These are phyloP conservation scores for Herpetomonas tarakana DNA, from an alignment of 208 protist species.

Conservation along the genomic window DNA sequence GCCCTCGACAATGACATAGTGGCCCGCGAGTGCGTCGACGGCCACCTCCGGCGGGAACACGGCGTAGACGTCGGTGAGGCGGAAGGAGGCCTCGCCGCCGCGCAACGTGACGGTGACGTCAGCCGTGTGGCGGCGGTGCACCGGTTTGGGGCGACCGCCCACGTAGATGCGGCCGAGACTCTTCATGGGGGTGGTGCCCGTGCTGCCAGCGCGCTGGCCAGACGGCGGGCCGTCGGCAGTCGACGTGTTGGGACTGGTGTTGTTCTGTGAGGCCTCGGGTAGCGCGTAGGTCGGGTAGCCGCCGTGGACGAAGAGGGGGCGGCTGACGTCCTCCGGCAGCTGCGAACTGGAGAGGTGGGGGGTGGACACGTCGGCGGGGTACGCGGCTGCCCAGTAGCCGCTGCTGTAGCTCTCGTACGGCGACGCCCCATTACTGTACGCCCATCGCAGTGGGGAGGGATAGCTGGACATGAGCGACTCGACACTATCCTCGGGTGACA, in stretches of 20 bases:
- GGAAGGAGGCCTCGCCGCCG: slow-evolving; percentile 34
- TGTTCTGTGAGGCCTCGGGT: slow-evolving; percentile 5
- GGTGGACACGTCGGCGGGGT: not conserved
- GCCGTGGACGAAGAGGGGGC: slow-evolving; percentile 6
- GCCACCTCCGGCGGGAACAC: slow-evolving; percentile 38
- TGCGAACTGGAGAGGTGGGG: not conserved
- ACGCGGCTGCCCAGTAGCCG: not conserved
- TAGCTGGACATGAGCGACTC: slow-evolving; percentile 20
- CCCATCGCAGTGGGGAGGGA: slow-evolving; percentile 12
- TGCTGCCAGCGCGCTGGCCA: not conserved
- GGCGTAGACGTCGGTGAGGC: slow-evolving; percentile 42
- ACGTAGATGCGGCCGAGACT: slow-evolving; percentile 44
- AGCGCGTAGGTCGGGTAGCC: slow-evolving; percentile 7
- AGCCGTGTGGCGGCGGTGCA: slow-evolving; percentile 35
- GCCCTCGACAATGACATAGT: slow-evolving; percentile 78
- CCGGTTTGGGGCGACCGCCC: slow-evolving; percentile 42
- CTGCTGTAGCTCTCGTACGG: not conserved
- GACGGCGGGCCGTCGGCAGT: not conserved
- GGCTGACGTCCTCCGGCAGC: not conserved
- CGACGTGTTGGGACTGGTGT: not conserved
- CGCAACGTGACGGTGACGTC: slow-evolving; percentile 64
- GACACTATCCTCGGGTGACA: slow-evolving; percentile 39
- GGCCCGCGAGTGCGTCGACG: slow-evolving; percentile 36
- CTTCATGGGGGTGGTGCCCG: slow-evolving; percentile 35
- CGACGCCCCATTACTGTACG: not conserved